These are phyloP conservation scores for Verticillium nubilum DNA, from an alignment of 2,329 filamentous ascomycete genomes.

Conservation along the genomic window DNA sequence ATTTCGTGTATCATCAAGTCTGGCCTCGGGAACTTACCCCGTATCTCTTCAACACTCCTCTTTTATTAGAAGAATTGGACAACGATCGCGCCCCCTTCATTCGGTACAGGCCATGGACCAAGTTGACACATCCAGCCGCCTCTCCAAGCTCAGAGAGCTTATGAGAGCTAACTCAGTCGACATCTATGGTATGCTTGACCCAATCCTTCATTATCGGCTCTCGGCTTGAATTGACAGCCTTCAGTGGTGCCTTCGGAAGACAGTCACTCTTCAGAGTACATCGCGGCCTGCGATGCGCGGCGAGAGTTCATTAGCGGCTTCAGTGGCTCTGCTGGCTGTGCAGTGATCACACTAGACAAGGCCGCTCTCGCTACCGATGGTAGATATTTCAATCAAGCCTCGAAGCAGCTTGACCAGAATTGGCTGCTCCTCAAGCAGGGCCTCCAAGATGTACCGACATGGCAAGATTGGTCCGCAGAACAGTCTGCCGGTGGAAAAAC, in stretches of 20 bases:
- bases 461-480: slow-evolving; percentile 92
- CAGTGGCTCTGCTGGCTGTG: slow-evolving; percentile 89
- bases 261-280: slow-evolving; percentile 96
- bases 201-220: slow-evolving; percentile 13
- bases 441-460: slow-evolving; percentile 88
- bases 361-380: slow-evolving; percentile 92
- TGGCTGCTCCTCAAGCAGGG: slow-evolving; percentile 93
- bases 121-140: slow-evolving; percentile 71
- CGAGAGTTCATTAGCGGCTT: slow-evolving; percentile 92
- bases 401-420: slow-evolving; percentile 83
- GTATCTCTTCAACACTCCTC: neutral
- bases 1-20: neutral
- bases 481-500: slow-evolving; percentile 81
- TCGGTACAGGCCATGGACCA: slow-evolving; percentile 55
- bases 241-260: slow-evolving; percentile 94
- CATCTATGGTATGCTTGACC: slow-evolving; percentile 68
- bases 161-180: slow-evolving; percentile 87
- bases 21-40: neutral
- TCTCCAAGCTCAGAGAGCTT: slow-evolving; percentile 70
- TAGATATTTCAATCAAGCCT: slow-evolving; percentile 95
- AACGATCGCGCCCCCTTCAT: neutral
- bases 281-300: slow-evolving; percentile 88
- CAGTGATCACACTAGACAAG: slow-evolving; percentile 78
- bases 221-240: slow-evolving; percentile 26
- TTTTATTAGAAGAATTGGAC: neutral